Evolutionary conservation across 441 rosid genomes (phyloP).

Genomic region (Corymbia calophylla): DNA sequence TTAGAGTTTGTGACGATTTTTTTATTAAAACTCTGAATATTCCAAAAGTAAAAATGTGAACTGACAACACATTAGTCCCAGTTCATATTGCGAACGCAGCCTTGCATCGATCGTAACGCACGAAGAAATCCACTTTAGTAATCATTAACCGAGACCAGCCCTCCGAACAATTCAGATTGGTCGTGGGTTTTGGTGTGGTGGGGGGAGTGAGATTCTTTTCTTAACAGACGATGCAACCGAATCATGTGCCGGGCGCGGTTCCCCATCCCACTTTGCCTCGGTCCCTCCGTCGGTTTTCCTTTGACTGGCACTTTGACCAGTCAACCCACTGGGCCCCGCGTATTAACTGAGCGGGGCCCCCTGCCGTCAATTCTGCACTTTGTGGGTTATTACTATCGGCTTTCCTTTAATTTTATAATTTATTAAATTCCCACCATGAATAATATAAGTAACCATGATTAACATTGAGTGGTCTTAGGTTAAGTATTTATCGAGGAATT

Average conservation of each 20-base stretch:
- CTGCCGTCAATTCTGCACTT: not conserved
- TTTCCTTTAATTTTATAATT: not conserved
- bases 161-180: not conserved
- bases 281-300: constrained; percentile 2
- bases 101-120: not conserved
- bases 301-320: constrained; percentile 46
- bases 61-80: not conserved
- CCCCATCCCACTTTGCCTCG: constrained; percentile 10
- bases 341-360: not conserved
- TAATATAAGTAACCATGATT: not conserved
- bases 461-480: not conserved
- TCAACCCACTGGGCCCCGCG: constrained; percentile 25
- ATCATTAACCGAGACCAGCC: not conserved
- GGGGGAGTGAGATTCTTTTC: constrained; percentile 32
- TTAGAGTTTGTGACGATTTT: not conserved
- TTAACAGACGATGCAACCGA: constrained; percentile 16
- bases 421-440: not conserved
- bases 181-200: not conserved
- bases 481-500: not conserved
- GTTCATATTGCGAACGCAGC: not conserved
- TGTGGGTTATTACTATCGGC: not conserved
- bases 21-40: not conserved
- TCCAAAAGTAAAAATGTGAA: not conserved
- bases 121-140: not conserved
- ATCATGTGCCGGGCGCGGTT: constrained; percentile 18